Conservation (phyloP, 2,329 filamentous ascomycete species). For the Tolypocladium ovalisporum region DNA sequence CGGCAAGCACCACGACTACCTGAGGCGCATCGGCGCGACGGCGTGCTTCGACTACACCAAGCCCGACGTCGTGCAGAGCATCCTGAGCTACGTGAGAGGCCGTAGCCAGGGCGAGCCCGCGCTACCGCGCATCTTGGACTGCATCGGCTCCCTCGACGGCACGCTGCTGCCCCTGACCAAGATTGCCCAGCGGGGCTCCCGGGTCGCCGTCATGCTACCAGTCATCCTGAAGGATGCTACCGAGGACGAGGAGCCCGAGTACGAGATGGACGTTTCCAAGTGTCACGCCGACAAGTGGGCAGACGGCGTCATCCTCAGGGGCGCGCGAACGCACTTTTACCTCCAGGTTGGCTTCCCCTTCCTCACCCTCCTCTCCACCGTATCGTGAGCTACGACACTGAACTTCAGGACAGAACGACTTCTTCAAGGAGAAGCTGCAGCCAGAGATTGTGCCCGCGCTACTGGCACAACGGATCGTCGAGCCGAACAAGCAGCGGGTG, state of each 20-base stretch:
- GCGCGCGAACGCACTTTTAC: constrained; percentile 32
- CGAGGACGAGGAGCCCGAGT: constrained; percentile 35
- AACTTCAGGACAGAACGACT: constrained; percentile 32
- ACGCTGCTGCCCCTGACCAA: constrained; percentile 36
- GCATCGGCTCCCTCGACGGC: constrained; percentile 38
- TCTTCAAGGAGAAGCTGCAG: constrained; percentile 43
- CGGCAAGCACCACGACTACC: constrained; percentile 29
- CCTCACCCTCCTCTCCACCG: neutral
- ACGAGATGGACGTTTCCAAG: constrained; percentile 39
- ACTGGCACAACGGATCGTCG: constrained; percentile 24
- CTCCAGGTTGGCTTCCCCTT: constrained; percentile 9
- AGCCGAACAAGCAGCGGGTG: constrained; percentile 28
- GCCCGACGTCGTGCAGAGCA: constrained; percentile 21
- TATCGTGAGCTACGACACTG: constrained; percentile 3
- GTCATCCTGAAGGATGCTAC: constrained; percentile 44
- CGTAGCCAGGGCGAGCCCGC: constrained; percentile 6
- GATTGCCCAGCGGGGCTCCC: constrained; percentile 36
- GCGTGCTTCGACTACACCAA: constrained; percentile 36
- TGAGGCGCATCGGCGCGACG: constrained; percentile 32
- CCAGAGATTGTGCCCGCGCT: constrained; percentile 42
- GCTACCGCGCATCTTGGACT: constrained; percentile 41
- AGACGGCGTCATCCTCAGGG: constrained; percentile 37
- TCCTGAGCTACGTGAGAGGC: constrained; percentile 14
- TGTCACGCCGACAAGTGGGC: constrained; percentile 32
- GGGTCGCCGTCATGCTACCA: constrained; percentile 48